phyloP scores from a whole-genome alignment of 2,329 filamentous ascomycete species.

The Aspergillus spinulosporus region DNA sequence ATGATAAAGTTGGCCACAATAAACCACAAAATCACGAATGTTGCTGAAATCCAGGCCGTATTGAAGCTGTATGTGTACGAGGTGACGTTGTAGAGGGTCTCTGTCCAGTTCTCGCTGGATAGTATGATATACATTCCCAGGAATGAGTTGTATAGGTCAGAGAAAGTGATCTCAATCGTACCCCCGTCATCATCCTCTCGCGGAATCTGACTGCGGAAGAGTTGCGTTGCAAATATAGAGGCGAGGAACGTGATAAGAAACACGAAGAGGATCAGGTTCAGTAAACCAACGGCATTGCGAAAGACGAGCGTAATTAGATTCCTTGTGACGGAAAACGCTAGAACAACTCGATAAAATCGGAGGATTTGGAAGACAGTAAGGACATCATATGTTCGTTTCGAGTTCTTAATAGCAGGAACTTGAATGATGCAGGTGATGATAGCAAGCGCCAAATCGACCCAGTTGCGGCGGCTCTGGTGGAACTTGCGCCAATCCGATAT shows the following conservation, averaged over 20 bases:
- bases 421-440: constrained; percentile 82
- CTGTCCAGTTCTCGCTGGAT: constrained; percentile 95
- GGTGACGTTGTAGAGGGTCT: constrained; percentile 79
- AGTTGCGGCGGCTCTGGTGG: constrained; percentile 69
- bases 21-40: constrained; percentile 93
- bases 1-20: constrained; percentile 93
- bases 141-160: constrained; percentile 92
- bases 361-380: constrained; percentile 91
- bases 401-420: constrained; percentile 73
- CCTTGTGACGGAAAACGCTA: constrained; percentile 83
- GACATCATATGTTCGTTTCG: constrained; percentile 76
- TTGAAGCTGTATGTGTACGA: constrained; percentile 62
- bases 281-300: constrained; percentile 86
- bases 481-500: constrained; percentile 78
- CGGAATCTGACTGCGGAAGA: constrained; percentile 85
- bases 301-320: constrained; percentile 84
- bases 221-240: constrained; percentile 87
- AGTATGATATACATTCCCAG: constrained; percentile 97
- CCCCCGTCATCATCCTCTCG: constrained; percentile 61
- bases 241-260: constrained; percentile 93
- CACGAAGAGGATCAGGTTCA: constrained; percentile 93
- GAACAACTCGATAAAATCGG: constrained; percentile 84
- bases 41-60: constrained; percentile 89
- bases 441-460: constrained; percentile 77
- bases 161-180: constrained; percentile 72